These are phyloP conservation scores for Ambrosia hybrid DNA, from an alignment of 140 eudicot genomes.

Conservation along the genomic window DNA sequence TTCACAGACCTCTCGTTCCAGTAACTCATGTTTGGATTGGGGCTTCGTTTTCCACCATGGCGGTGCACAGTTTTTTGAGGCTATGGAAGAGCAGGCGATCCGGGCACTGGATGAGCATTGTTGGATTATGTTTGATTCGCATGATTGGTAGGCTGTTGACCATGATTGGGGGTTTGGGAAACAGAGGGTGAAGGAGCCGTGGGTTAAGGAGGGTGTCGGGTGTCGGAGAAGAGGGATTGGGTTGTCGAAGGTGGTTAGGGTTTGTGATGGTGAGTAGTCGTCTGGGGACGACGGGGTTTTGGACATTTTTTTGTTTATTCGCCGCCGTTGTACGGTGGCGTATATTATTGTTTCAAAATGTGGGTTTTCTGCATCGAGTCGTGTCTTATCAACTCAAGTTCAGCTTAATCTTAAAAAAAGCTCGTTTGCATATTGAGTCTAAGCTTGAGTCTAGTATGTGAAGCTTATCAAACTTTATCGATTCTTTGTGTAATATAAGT, in stretches of 20 bases:
- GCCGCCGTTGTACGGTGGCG: not conserved
- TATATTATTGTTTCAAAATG: too few relatives aligned
- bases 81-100: constrained; percentile 71
- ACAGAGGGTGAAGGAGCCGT: constrained; percentile 53
- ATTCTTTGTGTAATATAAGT: too few relatives aligned
- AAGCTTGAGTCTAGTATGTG: too few relatives aligned
- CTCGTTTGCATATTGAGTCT: too few relatives aligned
- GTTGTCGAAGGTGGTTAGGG: constrained; percentile 53
- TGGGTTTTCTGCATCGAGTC: too few relatives aligned
- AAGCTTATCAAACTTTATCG: too few relatives aligned
- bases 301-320: not conserved
- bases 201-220: constrained; percentile 45
- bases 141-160: constrained; percentile 50
- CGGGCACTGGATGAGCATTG: constrained; percentile 76
- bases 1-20: constrained; percentile 52
- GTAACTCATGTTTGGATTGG: constrained; percentile 20
- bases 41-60: constrained; percentile 66
- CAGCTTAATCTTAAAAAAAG: too few relatives aligned
- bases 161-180: constrained; percentile 57
- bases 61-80: constrained; percentile 62
- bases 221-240: constrained; percentile 63
- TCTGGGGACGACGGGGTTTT: constrained; percentile 21
- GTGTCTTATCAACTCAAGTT: too few relatives aligned
- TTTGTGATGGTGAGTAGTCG: constrained; percentile 67
- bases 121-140: constrained; percentile 43